Percentiles rank a stretch among this genome's conserved stretches.
Evolutionary conservation across 345 rosid species (phyloP).

Genomic region (Orychophragmus violaceus): DNA sequence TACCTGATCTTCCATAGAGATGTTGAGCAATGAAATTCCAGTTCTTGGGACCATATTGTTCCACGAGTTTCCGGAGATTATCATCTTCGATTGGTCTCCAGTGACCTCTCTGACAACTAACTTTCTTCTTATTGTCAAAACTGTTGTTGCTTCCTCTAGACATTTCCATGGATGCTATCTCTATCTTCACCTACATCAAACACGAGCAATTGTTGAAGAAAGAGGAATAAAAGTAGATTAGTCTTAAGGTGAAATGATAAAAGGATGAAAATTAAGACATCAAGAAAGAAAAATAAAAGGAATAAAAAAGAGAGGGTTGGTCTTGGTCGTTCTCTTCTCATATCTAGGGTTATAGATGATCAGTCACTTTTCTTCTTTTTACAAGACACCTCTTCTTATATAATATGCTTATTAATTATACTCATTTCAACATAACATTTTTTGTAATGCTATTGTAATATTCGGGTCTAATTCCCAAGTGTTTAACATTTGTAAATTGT

Average conservation of each 20-base stretch:
- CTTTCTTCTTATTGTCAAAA: slow-evolving; percentile 28
- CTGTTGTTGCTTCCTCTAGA: slow-evolving; percentile 32
- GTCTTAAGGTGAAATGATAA: slow-evolving; percentile 31
- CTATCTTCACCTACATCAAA: slow-evolving; percentile 18
- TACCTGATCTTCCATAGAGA: slow-evolving; percentile 60
- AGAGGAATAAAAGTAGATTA: slow-evolving; percentile 3
- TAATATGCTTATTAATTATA: not conserved
- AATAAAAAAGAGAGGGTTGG: slow-evolving; percentile 31
- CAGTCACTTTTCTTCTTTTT: slow-evolving; percentile 38
- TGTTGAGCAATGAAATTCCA: slow-evolving; percentile 62
- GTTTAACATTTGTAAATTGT: not conserved
- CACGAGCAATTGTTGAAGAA: slow-evolving; percentile 20
- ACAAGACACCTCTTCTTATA: slow-evolving; percentile 25
- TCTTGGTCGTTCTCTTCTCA: slow-evolving; percentile 24
- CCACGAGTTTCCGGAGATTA: slow-evolving; percentile 46
- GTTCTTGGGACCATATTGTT: slow-evolving; percentile 48
- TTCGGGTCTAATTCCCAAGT: not conserved
- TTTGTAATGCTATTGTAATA: not conserved
- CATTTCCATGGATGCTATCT: slow-evolving; percentile 33
- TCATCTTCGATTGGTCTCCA: slow-evolving; percentile 65
- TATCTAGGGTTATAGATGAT: slow-evolving; percentile 38
- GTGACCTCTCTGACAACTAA: slow-evolving; percentile 53
- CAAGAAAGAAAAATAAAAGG: slow-evolving; percentile 7
- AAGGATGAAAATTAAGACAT: slow-evolving; percentile 13
- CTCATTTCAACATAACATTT: not conserved